Evolutionary conservation across 352 stramenopile species (phyloP), one percentile per base, ranked within the genome.

Genomic region (Globisporangium takayamanum): DNA sequence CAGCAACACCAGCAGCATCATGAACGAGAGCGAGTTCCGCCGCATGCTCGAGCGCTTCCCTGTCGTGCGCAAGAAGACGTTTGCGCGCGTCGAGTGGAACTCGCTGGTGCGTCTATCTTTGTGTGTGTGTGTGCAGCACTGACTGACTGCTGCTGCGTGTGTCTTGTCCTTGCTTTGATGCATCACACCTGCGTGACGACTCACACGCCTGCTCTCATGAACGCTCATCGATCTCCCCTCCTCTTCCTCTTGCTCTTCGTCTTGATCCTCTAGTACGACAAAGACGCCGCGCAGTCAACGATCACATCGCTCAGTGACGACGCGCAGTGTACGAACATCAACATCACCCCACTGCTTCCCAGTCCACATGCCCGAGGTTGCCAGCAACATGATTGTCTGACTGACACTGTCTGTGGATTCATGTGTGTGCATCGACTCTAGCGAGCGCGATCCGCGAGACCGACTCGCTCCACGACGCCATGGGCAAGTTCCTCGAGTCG

Each of bases 41-140:
- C 70, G 71, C 39, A 61, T 82, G 72, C 65, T 92, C 48, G 82
- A 84, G 68, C 72, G 73, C 66, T 92, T 86, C 72, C 82, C 82
- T 0, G 73, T 90, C 37, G 82, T 90, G 70, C 82, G 82, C 59
- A 89, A 87, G 67, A 83, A 84, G 71, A 92, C 78, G 42, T 73
- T 88, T 62, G 75, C 68, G 59, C 82, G 80, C 54, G 82, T 90
- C 42, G 78, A 92, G 69, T 92, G 82, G 82, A 92, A 92, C 57
- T 71, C 77, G 33, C 74, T 88, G 67, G 82, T 88, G 36, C 14
- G 67, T 76, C 7, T 28, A n/a, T 14, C 25, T 11, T 2, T 37
- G 18, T 39, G 1, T 10, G 1, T 8, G 36, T 28, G 22, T 22
- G 22, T 22, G 22, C 22, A 22, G 22, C 22, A 22, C 22, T 22